Conservation (phyloP, 2,329 filamentous ascomycete genomes). For the Colletotrichum cordylinicola region DNA sequence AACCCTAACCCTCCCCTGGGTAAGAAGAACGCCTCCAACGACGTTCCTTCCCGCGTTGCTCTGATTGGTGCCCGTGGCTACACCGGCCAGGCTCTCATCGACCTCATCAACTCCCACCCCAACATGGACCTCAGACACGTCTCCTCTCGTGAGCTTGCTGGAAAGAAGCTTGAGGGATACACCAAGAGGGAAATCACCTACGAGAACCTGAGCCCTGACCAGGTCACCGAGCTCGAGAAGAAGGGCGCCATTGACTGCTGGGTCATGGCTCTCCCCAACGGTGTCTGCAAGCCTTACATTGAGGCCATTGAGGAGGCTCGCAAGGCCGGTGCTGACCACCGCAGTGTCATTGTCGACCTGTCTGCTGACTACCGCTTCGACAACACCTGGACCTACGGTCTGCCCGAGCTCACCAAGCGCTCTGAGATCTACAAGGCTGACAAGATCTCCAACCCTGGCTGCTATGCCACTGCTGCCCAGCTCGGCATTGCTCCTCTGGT, state of each 20-base stretch:
- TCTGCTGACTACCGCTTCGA: constrained; percentile 98
- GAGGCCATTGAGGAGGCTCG: constrained; percentile 81
- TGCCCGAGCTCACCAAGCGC: constrained; percentile 84
- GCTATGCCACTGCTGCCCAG: constrained; percentile 93
- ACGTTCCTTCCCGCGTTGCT: constrained; percentile 78
- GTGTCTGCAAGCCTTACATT: constrained; percentile 91
- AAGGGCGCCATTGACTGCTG: constrained; percentile 90
- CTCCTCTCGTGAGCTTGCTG: constrained; percentile 89
- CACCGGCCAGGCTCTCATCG: constrained; percentile 89
- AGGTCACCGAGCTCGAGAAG: constrained; percentile 84
- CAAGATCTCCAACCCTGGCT: constrained; percentile 91
- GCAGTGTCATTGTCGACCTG: constrained; percentile 86
- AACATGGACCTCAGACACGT: constrained; percentile 90
- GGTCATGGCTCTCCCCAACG: constrained; percentile 97
- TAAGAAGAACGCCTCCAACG: constrained; percentile 80
- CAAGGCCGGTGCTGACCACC: constrained; percentile 51
- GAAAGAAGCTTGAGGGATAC: constrained; percentile 88
- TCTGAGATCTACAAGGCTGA: constrained; percentile 78
- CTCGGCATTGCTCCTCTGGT: constrained; percentile 86
- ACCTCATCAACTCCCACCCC: constrained; percentile 85
- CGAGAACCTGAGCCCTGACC: constrained; percentile 86
- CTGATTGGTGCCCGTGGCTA: constrained; percentile 93
- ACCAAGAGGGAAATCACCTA: constrained; percentile 91
- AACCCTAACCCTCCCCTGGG: constrained; percentile 92
- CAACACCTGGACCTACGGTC: constrained; percentile 83